Evolutionary conservation across 2,329 filamentous ascomycete species (phyloP).

Genomic region (Simplicillium sp.): DNA sequence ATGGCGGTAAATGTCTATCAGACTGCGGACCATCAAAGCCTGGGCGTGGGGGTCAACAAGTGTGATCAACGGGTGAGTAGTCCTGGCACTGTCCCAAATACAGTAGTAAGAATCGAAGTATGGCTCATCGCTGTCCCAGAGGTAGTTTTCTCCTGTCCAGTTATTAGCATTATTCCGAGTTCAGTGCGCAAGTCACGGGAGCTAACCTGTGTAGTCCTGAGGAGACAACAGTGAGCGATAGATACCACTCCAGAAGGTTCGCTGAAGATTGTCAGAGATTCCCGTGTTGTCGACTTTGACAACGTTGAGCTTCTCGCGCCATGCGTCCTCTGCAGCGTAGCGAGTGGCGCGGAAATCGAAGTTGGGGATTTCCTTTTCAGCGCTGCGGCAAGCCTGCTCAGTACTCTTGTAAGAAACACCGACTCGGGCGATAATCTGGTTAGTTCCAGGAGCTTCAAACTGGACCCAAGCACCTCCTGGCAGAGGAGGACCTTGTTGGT

Average conservation of each 20-base stretch:
- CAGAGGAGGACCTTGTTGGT: constrained; percentile 10
- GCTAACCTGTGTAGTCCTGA: constrained; percentile 55
- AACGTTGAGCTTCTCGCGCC: constrained; percentile 53
- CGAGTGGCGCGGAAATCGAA: constrained; percentile 54
- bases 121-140: constrained; percentile 61
- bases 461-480: constrained; percentile 52
- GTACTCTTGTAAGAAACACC: constrained; percentile 63
- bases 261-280: constrained; percentile 47
- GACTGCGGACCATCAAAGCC: constrained; percentile 57
- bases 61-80: constrained; percentile 62
- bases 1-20: constrained; percentile 64
- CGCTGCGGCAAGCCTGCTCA: constrained; percentile 59
- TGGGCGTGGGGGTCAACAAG: constrained; percentile 60
- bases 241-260: constrained; percentile 60
- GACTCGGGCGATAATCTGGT: constrained; percentile 53
- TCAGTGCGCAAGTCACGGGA: constrained; percentile 10
- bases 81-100: constrained; percentile 68
- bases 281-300: constrained; percentile 45
- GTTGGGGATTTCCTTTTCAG: constrained; percentile 57
- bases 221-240: constrained; percentile 62
- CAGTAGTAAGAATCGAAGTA: constrained; percentile 63
- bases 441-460: constrained; percentile 33
- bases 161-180: constrained; percentile 55
- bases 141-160: constrained; percentile 62
- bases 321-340: constrained; percentile 44